Evolutionary conservation across 768 basidiomycete genomes (phyloP).

Genomic region (Baorangia bicolor): DNA sequence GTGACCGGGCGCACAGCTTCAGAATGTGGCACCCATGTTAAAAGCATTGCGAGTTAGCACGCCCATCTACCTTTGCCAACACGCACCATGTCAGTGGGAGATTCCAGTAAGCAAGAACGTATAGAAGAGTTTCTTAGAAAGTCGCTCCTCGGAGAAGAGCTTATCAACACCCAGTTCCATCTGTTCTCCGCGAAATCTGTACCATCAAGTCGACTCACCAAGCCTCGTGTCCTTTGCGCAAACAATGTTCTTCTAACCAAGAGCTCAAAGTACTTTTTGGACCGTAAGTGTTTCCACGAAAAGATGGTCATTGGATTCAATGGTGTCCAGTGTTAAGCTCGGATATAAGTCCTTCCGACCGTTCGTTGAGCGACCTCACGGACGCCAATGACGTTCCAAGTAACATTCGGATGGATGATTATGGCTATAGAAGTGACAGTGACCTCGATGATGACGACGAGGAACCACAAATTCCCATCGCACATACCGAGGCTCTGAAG

Average conservation of each 20-base stretch:
- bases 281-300: constrained; percentile 13
- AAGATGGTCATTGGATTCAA: neutral
- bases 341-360: constrained; percentile 3
- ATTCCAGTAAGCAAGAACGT: constrained; percentile 9
- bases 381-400: constrained; percentile 6
- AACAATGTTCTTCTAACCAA: constrained; percentile 30
- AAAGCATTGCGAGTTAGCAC: neutral
- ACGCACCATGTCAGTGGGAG: neutral
- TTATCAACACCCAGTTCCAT: constrained; percentile 34
- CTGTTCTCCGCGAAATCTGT: constrained; percentile 19
- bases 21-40: neutral
- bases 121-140: constrained; percentile 23
- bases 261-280: constrained; percentile 27
- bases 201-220: constrained; percentile 5
- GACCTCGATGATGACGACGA: constrained; percentile 34
- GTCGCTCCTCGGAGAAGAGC: constrained; percentile 27
- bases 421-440: constrained; percentile 34
- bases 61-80: neutral
- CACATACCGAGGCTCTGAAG: neutral
- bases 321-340: constrained; percentile 12
- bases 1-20: neutral
- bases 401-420: constrained; percentile 13
- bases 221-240: constrained; percentile 26
- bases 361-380: constrained; percentile 13
- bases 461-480: neutral